Evolutionary conservation across 2,329 filamentous ascomycete species (phyloP).

Genomic region (Aspergillus tubingensis): DNA sequence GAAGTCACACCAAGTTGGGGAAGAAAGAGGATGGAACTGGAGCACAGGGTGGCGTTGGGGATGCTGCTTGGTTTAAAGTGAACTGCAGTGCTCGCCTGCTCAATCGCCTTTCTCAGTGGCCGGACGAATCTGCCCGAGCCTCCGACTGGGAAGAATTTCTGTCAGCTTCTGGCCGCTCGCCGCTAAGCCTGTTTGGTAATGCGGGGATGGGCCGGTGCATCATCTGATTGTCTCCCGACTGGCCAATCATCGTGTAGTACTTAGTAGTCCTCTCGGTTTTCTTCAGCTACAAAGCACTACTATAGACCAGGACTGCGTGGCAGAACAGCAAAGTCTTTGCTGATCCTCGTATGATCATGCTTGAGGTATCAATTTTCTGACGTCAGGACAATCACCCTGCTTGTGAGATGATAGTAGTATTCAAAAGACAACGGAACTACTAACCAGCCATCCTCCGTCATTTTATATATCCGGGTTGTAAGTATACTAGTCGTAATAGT

Average conservation of each 20-base stretch:
- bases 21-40: constrained; percentile 1
- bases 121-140: constrained; percentile 17
- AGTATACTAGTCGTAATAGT: no score
- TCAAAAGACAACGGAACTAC: no score
- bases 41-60: constrained; percentile 10
- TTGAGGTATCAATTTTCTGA: no score
- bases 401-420: no score
- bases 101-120: constrained; percentile 19
- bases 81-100: constrained; percentile 19
- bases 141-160: constrained; percentile 22
- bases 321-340: no score
- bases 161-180: constrained; percentile 19
- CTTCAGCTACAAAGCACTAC: not conserved
- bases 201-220: constrained; percentile 20
- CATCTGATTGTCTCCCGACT: constrained; percentile 1
- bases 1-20: not conserved
- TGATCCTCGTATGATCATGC: no score
- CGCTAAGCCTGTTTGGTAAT: constrained; percentile 23
- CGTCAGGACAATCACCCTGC: no score
- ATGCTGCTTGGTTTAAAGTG: constrained; percentile 8
- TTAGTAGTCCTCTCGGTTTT: not conserved
- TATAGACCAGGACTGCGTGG: no score
- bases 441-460: no score
- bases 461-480: no score
- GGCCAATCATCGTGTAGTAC: constrained; percentile 5